A percentile compares a stretch with the other conserved stretches of the same genome.
Evolutionary conservation across 768 basidiomycete genomes (phyloP).

Genomic region (Daedaleopsis nitida): DNA sequence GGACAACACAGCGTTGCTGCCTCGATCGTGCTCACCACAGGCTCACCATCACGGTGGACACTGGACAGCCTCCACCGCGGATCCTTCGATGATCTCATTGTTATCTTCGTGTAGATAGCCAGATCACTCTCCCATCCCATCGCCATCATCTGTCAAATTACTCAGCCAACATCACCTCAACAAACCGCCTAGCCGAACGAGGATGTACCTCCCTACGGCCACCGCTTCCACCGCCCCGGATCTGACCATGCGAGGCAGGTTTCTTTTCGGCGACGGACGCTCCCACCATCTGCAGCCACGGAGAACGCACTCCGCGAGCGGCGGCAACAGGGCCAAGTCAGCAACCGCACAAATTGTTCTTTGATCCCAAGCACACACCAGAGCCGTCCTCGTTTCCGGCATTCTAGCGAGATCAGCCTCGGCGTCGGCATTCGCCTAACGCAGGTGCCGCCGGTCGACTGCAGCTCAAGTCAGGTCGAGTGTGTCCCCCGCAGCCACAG

Average conservation of each 20-base stretch:
- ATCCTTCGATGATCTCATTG: conserved; percentile 20
- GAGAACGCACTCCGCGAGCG: not conserved
- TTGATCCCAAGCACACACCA: conserved; percentile 1
- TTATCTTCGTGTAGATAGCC: conserved; percentile 9
- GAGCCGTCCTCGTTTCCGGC: conserved; percentile 1
- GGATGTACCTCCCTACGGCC: not conserved
- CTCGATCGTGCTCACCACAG: conserved; percentile 6
- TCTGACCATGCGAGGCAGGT: not conserved
- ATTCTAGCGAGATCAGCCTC: conserved; percentile 14
- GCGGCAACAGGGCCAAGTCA: not conserved
- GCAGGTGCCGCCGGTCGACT: not conserved
- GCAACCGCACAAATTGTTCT: not conserved
- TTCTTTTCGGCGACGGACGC: too few relatives aligned
- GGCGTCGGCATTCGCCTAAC: conserved; percentile 10
- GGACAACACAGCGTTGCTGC: conserved; percentile 8
- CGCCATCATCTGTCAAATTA: conserved; percentile 24
- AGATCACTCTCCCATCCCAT: conserved; percentile 6
- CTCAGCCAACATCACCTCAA: conserved; percentile 11
- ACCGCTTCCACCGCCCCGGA: not conserved
- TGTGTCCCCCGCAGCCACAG: conserved; percentile 1
- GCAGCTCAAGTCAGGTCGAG: not conserved
- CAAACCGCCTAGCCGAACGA: not conserved
- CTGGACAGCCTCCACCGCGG: conserved; percentile 19
- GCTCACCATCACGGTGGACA: conserved; percentile 16
- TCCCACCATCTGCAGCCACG: too few relatives aligned